Conservation (phyloP, 306 rosid genomes). For the Cucurbita moschata region DNA sequence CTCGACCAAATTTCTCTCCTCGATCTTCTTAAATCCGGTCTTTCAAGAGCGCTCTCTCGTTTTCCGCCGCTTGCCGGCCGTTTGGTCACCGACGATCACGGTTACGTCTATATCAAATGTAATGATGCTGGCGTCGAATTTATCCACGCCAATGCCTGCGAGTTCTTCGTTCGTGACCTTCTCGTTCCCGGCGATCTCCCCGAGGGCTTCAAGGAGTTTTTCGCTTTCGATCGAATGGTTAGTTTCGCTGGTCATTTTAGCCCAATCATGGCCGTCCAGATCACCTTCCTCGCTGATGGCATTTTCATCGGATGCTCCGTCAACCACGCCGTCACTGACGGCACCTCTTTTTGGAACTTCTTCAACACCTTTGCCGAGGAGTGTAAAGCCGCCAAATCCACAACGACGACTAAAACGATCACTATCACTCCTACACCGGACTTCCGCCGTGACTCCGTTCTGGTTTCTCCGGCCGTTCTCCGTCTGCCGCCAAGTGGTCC, state of each 20-base stretch:
- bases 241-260: constrained; percentile 55
- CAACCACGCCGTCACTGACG: constrained; percentile 69
- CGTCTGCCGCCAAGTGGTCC: constrained; percentile 61
- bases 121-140: constrained; percentile 74
- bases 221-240: constrained; percentile 44
- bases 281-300: constrained; percentile 64
- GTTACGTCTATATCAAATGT: constrained; percentile 43
- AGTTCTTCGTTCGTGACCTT: constrained; percentile 19
- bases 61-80: constrained; percentile 93
- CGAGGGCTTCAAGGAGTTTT: constrained; percentile 32
- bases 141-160: constrained; percentile 28
- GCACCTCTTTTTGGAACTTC: constrained; percentile 93
- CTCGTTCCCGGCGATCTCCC: constrained; percentile 32
- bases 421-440: constrained; percentile 29
- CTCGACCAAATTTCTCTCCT: constrained; percentile 18
- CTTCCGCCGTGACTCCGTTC: constrained; percentile 33
- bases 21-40: constrained; percentile 28
- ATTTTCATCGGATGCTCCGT: constrained; percentile 61
- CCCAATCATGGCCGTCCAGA: constrained; percentile 57
- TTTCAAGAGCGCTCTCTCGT: constrained; percentile 47
- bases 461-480: constrained; percentile 49
- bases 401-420: background rate
- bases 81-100: constrained; percentile 33
- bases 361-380: constrained; percentile 72
- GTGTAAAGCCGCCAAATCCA: constrained; percentile 20